Evolutionary conservation across 2,329 filamentous ascomycete genomes (phyloP).

Genomic region (Fusarium irregulare): DNA sequence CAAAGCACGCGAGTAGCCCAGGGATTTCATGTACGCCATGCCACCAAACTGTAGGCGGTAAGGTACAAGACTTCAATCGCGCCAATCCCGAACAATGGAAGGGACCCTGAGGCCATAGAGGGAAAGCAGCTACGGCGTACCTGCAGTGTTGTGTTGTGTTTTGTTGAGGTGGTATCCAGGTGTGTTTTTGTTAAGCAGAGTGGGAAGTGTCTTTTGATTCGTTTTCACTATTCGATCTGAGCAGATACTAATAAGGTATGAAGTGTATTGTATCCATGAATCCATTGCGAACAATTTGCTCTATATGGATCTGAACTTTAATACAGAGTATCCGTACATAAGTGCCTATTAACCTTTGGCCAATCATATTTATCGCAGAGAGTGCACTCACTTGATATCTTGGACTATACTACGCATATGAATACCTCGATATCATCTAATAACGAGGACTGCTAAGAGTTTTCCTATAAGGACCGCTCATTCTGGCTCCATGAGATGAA

Average conservation of each 20-base stretch:
- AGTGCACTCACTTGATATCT: too few species aligned
- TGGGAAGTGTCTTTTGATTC: background rate
- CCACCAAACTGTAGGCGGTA: slow-evolving; percentile 35
- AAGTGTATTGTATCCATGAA: background rate
- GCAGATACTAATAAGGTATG: background rate
- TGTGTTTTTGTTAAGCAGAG: background rate
- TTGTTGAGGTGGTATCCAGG: slow-evolving; percentile 9
- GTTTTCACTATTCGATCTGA: background rate
- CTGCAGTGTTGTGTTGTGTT: slow-evolving; percentile 27
- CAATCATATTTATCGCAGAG: too few species aligned
- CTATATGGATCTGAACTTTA: too few species aligned
- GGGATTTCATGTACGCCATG: slow-evolving; percentile 36
- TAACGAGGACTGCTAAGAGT: background rate
- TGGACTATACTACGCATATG: background rate
- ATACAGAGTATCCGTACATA: too few species aligned
- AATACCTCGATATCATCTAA: background rate
- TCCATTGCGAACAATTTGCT: too few species aligned
- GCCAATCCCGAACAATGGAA: slow-evolving; percentile 27
- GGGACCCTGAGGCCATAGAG: slow-evolving; percentile 22
- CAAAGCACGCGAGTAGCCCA: slow-evolving; percentile 28
- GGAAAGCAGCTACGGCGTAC: slow-evolving; percentile 37
- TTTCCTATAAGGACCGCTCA: background rate
- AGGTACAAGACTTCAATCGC: slow-evolving; percentile 37
- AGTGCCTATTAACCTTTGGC: too few species aligned
- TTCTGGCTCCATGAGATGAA: background rate